Conservation (phyloP, 2,329 filamentous ascomycete genomes). For the Exserohilum turcica region DNA sequence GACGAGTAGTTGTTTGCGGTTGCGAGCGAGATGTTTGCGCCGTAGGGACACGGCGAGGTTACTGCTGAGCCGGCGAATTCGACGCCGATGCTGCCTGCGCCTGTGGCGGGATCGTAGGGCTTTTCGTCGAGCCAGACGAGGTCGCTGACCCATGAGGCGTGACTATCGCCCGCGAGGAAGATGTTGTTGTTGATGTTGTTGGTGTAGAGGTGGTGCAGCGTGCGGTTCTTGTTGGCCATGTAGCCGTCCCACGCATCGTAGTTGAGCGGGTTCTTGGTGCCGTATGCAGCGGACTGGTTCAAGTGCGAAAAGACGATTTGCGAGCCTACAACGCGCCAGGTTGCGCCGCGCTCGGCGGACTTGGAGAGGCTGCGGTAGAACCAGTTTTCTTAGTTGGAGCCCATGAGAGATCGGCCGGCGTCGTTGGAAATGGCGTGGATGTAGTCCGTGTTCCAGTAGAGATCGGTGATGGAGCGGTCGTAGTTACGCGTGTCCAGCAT, state of each 20-base stretch:
- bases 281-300: constrained; percentile 54
- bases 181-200: constrained; percentile 75
- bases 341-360: constrained; percentile 67
- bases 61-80: constrained; percentile 70
- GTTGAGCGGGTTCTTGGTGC: constrained; percentile 55
- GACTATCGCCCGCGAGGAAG: constrained; percentile 72
- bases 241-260: constrained; percentile 71
- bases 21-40: constrained; percentile 62
- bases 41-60: constrained; percentile 63
- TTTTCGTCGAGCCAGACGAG: constrained; percentile 54
- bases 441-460: constrained; percentile 66
- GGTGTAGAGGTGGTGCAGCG: constrained; percentile 67
- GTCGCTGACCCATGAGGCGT: constrained; percentile 63
- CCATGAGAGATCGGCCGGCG: constrained; percentile 71
- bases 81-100: constrained; percentile 52
- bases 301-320: constrained; percentile 71
- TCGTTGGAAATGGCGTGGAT: constrained; percentile 68
- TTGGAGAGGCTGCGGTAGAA: constrained; percentile 56
- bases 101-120: constrained; percentile 47
- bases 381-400: constrained; percentile 74
- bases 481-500: constrained; percentile 53
- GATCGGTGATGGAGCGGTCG: constrained; percentile 51
- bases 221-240: constrained; percentile 71
- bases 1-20: constrained; percentile 54
- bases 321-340: constrained; percentile 73